phyloP scores from a whole-genome alignment of 2,329 filamentous ascomycete genomes.

The Cladosporium sp. region DNA sequence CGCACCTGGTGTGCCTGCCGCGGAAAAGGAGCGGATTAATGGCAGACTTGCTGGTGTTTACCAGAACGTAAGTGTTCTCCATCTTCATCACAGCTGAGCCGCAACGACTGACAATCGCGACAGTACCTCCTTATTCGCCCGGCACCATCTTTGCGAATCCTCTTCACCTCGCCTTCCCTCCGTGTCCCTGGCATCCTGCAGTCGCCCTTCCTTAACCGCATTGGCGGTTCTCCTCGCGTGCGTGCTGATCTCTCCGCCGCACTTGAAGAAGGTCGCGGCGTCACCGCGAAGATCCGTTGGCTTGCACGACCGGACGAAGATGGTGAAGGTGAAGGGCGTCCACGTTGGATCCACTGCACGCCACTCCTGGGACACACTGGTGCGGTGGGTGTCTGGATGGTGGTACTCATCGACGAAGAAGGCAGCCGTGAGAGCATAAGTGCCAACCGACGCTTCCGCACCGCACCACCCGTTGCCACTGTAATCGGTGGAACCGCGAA shows the following conservation, averaged over 20 bases:
- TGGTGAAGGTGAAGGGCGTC: slow-evolving; percentile 52
- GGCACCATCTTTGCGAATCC: slow-evolving; percentile 45
- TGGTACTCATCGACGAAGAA: slow-evolving; percentile 65
- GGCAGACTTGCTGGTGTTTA: slow-evolving; percentile 51
- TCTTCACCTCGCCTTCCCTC: slow-evolving; percentile 48
- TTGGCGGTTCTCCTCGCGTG: slow-evolving; percentile 49
- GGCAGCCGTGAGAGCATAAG: slow-evolving; percentile 18
- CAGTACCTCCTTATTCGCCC: slow-evolving; percentile 48
- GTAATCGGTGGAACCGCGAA: slow-evolving; percentile 32
- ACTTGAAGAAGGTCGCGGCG: slow-evolving; percentile 62
- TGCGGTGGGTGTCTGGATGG: slow-evolving; percentile 72
- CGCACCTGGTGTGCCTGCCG: slow-evolving; percentile 16
- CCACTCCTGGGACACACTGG: slow-evolving; percentile 65
- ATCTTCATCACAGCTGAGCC: neutral
- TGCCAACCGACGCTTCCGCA: slow-evolving; percentile 28
- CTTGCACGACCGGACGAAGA: slow-evolving; percentile 44
- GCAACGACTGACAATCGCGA: slow-evolving; percentile 5
- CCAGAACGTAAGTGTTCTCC: slow-evolving; percentile 47
- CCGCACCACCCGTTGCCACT: slow-evolving; percentile 32
- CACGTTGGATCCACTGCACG: slow-evolving; percentile 74
- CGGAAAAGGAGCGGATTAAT: slow-evolving; percentile 28
- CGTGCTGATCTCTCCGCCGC: slow-evolving; percentile 55
- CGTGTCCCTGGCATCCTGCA: slow-evolving; percentile 48
- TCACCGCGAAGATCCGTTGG: slow-evolving; percentile 74
- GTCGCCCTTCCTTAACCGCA: slow-evolving; percentile 45